These are phyloP conservation scores for Syzygium malaccense DNA, from an alignment of 441 rosid species.

Conservation along the genomic window DNA sequence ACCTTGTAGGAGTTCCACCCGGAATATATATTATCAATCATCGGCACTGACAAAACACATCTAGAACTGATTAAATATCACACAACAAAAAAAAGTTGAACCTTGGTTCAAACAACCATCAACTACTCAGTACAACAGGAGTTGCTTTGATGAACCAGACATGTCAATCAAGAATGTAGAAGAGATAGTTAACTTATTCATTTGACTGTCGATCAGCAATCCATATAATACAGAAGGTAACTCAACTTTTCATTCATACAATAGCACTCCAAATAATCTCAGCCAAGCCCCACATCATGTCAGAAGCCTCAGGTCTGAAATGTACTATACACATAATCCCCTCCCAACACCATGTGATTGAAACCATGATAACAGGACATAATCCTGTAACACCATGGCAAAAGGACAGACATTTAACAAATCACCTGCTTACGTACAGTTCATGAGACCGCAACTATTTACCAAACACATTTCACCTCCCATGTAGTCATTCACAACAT, in stretches of 20 bases:
- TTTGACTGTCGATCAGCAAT: neutral
- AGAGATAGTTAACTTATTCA: neutral
- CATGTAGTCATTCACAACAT: neutral
- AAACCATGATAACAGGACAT: neutral
- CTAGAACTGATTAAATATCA: neutral
- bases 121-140: neutral
- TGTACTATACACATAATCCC: neutral
- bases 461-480: neutral
- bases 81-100: neutral
- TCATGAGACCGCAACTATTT: neutral
- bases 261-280: neutral
- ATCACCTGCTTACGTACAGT: neutral
- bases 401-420: neutral
- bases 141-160: neutral
- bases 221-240: neutral
- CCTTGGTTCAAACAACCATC: neutral
- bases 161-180: neutral
- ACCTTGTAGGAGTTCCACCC: neutral
- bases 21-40: neutral
- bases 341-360: neutral
- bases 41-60: neutral
- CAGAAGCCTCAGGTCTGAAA: neutral
- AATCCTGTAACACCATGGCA: neutral
- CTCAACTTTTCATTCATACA: neutral
- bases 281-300: neutral